Evolutionary conservation across 1,284 basidiomycete genomes (phyloP), one percentile per base, ranked within the genome.

Genomic region (Cutaneotrichosporon spelunceum): DNA sequence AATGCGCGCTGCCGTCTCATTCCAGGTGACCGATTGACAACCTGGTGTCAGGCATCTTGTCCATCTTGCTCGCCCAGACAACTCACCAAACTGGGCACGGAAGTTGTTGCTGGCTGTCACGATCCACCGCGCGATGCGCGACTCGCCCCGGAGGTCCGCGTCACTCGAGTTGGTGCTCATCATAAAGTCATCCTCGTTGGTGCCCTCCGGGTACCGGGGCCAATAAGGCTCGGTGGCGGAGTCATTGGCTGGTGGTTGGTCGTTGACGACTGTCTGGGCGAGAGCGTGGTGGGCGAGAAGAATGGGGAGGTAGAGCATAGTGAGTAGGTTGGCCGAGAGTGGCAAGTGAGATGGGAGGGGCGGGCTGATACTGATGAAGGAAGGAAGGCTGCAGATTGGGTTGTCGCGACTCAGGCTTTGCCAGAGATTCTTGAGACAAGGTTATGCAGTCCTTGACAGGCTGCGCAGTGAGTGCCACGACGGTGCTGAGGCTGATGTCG

Each of bases 1-100:
- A 4, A 55, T 36, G 16, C 60, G 57, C 16, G 64, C 64, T 3
- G 45, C 52, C 3, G 57, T 60, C 47, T 65, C 60, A 42, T 62
- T 62, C 64, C 64, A 65, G 11, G 56, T 57, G 19, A 60, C 58
- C 0, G 55, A 52, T 13, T 49, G 58, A 2, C 57, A 60, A 23
- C 58, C 63, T 64, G 33, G 3, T 2, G 57, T 63, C 11, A 63
- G 36, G n/a, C 2, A 4, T 24, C 16, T 24, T 45, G n/a, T 21
- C n/a, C n/a, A 45, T 11, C 45, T 26, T 24, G 10, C 23, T 26
- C 13, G 23, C 50, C 29, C 13, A 16, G 50, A n/a, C 16, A 23
- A 61, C 63, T 54, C 44, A 61, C 63, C 44, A 54, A 65, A 65
- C 58, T 65, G 56, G 1, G 55, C 56, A 14, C 64, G 56, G 19